These are phyloP conservation scores for Ascochyta pisi DNA, from an alignment of 2,329 filamentous ascomycete species.

Conservation along the genomic window DNA sequence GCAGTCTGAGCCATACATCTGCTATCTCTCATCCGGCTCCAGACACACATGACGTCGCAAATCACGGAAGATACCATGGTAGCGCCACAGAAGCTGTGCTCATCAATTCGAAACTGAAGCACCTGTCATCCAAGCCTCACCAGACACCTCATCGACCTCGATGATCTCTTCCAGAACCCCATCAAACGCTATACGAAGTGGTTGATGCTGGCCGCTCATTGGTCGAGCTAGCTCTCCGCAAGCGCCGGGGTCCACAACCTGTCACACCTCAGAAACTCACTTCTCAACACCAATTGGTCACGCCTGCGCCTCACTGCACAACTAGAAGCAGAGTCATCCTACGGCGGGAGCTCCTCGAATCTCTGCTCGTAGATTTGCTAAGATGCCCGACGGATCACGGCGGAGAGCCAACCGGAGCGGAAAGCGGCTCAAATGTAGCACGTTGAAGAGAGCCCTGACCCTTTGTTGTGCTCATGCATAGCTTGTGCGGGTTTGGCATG, in stretches of 20 bases:
- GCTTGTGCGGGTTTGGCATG: conserved; percentile 29
- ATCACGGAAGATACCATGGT: background rate
- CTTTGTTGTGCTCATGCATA: conserved; percentile 36
- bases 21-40: background rate
- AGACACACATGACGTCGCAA: conserved; percentile 12
- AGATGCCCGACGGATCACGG: conserved; percentile 31
- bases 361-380: conserved; percentile 29
- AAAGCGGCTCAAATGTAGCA: conserved; percentile 32
- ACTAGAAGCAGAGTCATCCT: conserved; percentile 33
- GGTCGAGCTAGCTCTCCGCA: conserved; percentile 25
- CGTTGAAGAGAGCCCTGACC: conserved; percentile 19
- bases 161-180: conserved; percentile 14
- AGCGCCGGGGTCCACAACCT: conserved; percentile 37
- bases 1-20: conserved; percentile 14
- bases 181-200: conserved; percentile 19
- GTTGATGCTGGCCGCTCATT: conserved; percentile 30
- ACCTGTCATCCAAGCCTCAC: conserved; percentile 16
- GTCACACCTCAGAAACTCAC: conserved; percentile 37
- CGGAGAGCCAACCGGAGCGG: conserved; percentile 37
- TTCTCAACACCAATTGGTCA: conserved; percentile 39
- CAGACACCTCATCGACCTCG: conserved; percentile 13
- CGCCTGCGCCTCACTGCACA: conserved; percentile 41
- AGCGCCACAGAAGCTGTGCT: conserved; percentile 27
- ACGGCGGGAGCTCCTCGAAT: conserved; percentile 41
- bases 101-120: background rate